Conservation (phyloP, 2,329 filamentous ascomycete genomes). For the Colletotrichum australisinense region DNA sequence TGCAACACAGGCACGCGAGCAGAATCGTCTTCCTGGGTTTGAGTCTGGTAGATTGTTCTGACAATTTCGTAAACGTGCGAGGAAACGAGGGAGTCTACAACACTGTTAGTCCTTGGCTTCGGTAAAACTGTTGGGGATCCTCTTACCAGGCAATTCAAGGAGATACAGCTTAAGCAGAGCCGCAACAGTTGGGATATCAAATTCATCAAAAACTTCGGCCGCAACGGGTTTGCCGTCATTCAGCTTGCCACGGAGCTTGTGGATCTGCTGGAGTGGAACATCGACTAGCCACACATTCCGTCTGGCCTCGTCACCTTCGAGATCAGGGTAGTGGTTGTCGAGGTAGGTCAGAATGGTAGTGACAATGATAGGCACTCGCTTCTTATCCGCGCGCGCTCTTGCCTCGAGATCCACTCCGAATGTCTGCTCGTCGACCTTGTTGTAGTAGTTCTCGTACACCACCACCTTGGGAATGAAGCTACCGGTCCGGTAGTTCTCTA, state of each 20-base stretch:
- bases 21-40: constrained; percentile 75
- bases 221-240: constrained; percentile 89
- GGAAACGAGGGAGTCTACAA: constrained; percentile 92
- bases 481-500: constrained; percentile 97
- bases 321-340: constrained; percentile 95
- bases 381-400: constrained; percentile 90
- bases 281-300: constrained; percentile 95
- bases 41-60: constrained; percentile 91
- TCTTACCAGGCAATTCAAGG: constrained; percentile 88
- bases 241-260: constrained; percentile 83
- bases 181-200: constrained; percentile 94
- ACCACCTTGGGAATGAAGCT: constrained; percentile 91
- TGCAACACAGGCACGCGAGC: constrained; percentile 91
- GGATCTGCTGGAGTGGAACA: constrained; percentile 85
- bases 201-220: constrained; percentile 82
- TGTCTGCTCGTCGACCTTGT: constrained; percentile 95
- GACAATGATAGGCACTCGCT: constrained; percentile 91
- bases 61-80: constrained; percentile 99
- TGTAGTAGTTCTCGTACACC: constrained; percentile 99
- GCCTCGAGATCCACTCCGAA: constrained; percentile 99
- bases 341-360: constrained; percentile 95
- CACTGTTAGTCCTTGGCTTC: constrained; percentile 41
- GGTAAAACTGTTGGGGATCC: constrained; percentile 29
- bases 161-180: constrained; percentile 94
- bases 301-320: constrained; percentile 94